These are phyloP conservation scores for Mortierella sp. DNA, from an alignment of 371 early-diverging fungal species.

Conservation along the genomic window DNA sequence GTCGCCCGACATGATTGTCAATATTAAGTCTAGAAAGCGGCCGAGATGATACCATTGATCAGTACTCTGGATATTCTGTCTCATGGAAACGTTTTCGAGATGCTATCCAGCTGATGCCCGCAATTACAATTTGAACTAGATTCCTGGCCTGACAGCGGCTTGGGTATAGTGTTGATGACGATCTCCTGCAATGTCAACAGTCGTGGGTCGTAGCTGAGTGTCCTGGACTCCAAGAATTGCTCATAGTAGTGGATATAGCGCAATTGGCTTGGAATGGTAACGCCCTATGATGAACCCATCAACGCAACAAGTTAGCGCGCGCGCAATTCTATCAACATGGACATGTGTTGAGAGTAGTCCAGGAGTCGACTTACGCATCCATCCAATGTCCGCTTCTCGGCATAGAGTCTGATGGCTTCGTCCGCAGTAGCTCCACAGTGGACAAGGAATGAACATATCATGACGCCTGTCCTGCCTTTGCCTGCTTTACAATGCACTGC, in stretches of 20 bases:
- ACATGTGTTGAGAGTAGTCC: too few relatives aligned
- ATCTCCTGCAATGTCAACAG: slow-evolving; percentile 28
- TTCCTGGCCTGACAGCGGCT: slow-evolving; percentile 22
- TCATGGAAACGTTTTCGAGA: not conserved
- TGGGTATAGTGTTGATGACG: slow-evolving; percentile 47
- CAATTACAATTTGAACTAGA: slow-evolving; percentile 20
- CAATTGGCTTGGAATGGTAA: slow-evolving; percentile 75
- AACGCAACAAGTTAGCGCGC: not conserved
- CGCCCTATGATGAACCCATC: slow-evolving; percentile 56
- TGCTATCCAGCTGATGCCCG: not conserved
- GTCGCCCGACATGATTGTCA: slow-evolving; percentile 46
- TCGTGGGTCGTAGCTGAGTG: slow-evolving; percentile 38
- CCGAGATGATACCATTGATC: not conserved
- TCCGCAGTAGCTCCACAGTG: slow-evolving; percentile 58
- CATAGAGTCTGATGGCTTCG: slow-evolving; percentile 70
- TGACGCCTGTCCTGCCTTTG: slow-evolving; percentile 81
- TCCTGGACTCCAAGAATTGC: slow-evolving; percentile 44
- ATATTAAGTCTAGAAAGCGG: slow-evolving; percentile 13
- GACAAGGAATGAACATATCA: slow-evolving; percentile 70
- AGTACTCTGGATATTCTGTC: not conserved
- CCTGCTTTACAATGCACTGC: slow-evolving; percentile 86
- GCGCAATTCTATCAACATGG: too few relatives aligned
- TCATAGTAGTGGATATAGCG: slow-evolving; percentile 73
- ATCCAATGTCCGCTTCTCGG: slow-evolving; percentile 61
- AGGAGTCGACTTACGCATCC: slow-evolving; percentile 55